phyloP scores from a whole-genome alignment of 23 red algal genomes.

The Cyanidiococcus yangmingshanensis region DNA sequence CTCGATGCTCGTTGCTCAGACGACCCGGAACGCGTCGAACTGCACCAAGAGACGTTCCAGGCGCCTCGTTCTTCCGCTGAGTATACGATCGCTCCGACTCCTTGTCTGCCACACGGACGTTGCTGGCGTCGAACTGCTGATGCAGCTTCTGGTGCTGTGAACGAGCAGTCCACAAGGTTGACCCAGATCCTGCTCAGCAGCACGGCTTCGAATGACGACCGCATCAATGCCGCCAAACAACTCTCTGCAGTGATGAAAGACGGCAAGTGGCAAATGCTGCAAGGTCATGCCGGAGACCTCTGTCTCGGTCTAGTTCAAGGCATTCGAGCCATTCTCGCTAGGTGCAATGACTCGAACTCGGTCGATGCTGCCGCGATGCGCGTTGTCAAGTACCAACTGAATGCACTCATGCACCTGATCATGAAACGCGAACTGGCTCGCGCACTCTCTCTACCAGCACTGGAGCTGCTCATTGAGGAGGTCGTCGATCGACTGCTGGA shows the following conservation, averaged over 20 bases:
- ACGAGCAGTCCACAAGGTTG: neutral
- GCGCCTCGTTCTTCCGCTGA: neutral
- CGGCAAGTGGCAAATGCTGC: neutral
- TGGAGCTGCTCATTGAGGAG: slow-evolving; percentile 4
- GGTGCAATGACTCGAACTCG: neutral
- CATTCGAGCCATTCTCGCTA: neutral
- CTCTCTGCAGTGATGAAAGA: slow-evolving; percentile 3
- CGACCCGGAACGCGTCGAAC: neutral
- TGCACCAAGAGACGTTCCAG: neutral
- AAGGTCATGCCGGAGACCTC: neutral
- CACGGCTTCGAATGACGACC: neutral
- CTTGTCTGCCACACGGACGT: neutral
- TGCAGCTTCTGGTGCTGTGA: neutral
- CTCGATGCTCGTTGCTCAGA: too few relatives aligned
- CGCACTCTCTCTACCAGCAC: neutral
- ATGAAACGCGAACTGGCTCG: slow-evolving; percentile 3
- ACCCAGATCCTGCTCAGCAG: neutral
- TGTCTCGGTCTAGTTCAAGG: neutral
- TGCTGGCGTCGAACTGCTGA: neutral
- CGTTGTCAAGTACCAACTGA: slow-evolving; percentile 3
- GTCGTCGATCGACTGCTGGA: slow-evolving; percentile 4
- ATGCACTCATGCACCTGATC: slow-evolving; percentile 18
- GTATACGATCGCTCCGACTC: neutral
- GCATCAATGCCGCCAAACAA: neutral
- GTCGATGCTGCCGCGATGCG: slow-evolving; percentile 2